Base-by-base conservation (phyloP, 2,329 filamentous ascomycete species). In the Aaosphaeria pasadenensis region DNA sequence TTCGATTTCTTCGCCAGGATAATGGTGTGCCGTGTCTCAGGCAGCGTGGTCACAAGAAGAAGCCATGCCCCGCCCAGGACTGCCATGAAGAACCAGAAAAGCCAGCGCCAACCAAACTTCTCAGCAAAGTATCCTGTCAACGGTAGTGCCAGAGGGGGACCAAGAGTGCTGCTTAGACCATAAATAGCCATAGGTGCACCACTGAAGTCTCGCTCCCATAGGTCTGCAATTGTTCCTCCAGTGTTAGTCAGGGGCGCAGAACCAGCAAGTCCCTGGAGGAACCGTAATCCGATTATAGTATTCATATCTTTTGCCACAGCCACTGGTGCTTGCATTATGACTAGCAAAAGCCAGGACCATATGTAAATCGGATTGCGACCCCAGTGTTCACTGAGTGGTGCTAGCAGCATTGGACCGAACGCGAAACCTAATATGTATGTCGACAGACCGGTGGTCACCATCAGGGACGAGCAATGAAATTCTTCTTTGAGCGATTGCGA, bases 81-180 rank as follows among this genome's bases (percentile, higher is more conserved):
- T n/a, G 89, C 85, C n/a, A 88, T 71, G 17, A 73, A 83, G 35
- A 88, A 77, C 78, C 83, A 87, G 58, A 86, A 86, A 4, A 77
- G 69, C 84, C 84, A 87, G 32, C 83, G 76, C 85, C 85, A 87
- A 11, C 77, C 79, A 76, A 85, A 85, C 68, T 84, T 33, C 9
- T 50, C 45, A 0, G 55, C 66, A 24, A 72, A 63, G 44, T 69
- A 72, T 1, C 68, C 67, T 7, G 58, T 65, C 7, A 72, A 50
- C 1, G 70, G 61, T 1, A 71, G 68, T 1, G 82, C 77, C 73
- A 86, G 81, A 2, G 82, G 81, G 29, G 82, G 73, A 3, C 84
- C 84, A 40, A 84, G 71, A 1, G 75, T 73, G 30, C 74, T 67
- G 1, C 77, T 73, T 40, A 81, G 74, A 43, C 71, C 71, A 56